Conservation (phyloP, 768 basidiomycete species). For the Trametopsis cervina region DNA sequence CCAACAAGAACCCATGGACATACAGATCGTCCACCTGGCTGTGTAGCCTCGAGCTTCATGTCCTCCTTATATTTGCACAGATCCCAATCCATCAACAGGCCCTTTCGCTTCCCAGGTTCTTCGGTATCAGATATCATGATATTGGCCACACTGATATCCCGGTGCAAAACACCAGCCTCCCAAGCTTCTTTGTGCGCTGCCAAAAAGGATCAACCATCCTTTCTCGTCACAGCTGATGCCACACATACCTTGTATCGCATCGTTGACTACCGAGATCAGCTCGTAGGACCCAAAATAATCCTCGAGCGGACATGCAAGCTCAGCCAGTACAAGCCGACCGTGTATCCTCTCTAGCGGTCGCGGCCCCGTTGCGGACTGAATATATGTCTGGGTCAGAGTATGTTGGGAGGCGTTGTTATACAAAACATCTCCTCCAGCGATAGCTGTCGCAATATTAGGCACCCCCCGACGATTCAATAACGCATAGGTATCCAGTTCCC, state of each 20-base stretch:
- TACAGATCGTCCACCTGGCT: neutral
- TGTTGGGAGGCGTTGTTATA: neutral
- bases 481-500: neutral
- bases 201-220: neutral
- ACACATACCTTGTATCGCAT: neutral
- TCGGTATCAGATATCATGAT: slow-evolving; percentile 1
- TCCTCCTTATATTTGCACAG: neutral
- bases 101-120: neutral
- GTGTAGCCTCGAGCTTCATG: neutral
- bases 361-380: neutral
- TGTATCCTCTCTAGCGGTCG: neutral
- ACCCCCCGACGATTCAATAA: neutral
- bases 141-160: slow-evolving; percentile 1
- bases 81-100: slow-evolving; percentile 8
- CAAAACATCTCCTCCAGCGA: neutral
- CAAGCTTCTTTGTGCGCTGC: neutral
- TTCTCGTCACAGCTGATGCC: neutral
- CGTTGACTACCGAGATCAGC: neutral
- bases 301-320: slow-evolving; percentile 4
- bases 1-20: neutral
- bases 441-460: neutral
- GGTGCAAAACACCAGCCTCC: slow-evolving; percentile 1
- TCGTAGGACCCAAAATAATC: neutral
- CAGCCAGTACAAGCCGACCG: slow-evolving; percentile 1
- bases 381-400: neutral